These are phyloP conservation scores for Kazachstania psychrophila DNA, from an alignment of 805 yeast genomes.

Conservation along the genomic window DNA sequence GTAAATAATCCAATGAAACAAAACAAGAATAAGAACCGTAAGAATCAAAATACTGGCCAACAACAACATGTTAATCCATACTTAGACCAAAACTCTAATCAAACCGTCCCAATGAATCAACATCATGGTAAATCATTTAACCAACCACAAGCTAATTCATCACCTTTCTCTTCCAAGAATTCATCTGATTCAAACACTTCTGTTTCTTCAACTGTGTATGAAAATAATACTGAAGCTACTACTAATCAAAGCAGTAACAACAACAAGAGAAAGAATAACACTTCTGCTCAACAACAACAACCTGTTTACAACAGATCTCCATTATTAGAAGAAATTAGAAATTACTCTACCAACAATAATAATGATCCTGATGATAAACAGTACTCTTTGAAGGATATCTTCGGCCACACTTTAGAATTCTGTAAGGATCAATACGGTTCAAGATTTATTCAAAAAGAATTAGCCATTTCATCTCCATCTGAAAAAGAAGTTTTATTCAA, in stretches of 20 bases:
- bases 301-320: slow-evolving; percentile 64
- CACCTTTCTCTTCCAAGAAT: slow-evolving; percentile 7
- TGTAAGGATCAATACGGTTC: slow-evolving; percentile 97
- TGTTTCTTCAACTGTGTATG: slow-evolving; percentile 6
- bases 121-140: slow-evolving; percentile 3
- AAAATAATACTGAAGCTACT: slow-evolving; percentile 8
- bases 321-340: slow-evolving; percentile 72
- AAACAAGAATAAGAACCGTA: slow-evolving; percentile 5
- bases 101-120: too few relatives aligned
- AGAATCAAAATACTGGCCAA: slow-evolving; percentile 2
- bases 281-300: slow-evolving; percentile 16
- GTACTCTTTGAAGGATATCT: slow-evolving; percentile 59
- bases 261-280: slow-evolving; percentile 8
- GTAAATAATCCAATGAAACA: slow-evolving; percentile 5
- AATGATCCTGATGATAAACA: slow-evolving; percentile 42
- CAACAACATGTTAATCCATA: slow-evolving; percentile 20
- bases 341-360: slow-evolving; percentile 5
- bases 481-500: slow-evolving; percentile 76
- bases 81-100: slow-evolving; percentile 9
- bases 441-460: slow-evolving; percentile 85
- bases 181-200: slow-evolving; percentile 13
- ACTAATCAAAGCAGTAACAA: slow-evolving; percentile 10
- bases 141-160: background rate
- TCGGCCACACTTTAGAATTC: slow-evolving; percentile 84
- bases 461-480: slow-evolving; percentile 51